Evolutionary conservation across 2,329 filamentous ascomycete species (phyloP), one percentile per base, ranked within the genome.

Genomic region (Aspergillus felis): DNA sequence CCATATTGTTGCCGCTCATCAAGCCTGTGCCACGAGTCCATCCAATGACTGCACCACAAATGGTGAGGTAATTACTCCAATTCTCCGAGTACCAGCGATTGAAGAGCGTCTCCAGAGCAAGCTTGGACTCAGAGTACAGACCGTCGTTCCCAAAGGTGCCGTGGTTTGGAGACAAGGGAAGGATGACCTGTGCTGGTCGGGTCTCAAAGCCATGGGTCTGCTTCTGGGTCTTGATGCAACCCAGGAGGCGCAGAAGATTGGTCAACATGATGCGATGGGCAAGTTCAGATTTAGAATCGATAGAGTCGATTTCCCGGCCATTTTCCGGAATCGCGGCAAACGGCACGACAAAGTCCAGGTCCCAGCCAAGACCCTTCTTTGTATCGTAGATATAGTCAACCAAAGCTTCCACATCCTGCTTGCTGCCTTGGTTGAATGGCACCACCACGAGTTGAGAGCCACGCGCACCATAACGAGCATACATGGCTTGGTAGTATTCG

Each of bases 401-500:
- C 7, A 99, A 83, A 50, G 92, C 92, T 75, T 97, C 91, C 38
- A 97, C 90, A 73, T 99, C 94, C 75, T 97, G 93, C 80, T 97
- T 95, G 81, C 93, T 97, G 63, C 93, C 94, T 76, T 97, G 92
- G 78, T 99, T 99, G 85, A 99, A 99, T 51, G 95, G 94, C 55
- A 97, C 95, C 55, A 99, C 94, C 44, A 99, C 91, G 56, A 99
- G 88, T 79, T 97, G 92, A 57, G 94, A 97, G 63, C 94, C 94
- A 64, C 91, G 90, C 60, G 91, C 91, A 69, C 94, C 94, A 69
- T 90, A 96, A 60, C 92, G 90, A 61, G 92, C 90, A 76, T 99
- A 99, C 90, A 99, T 97, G 57, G 91, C 87, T 78, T 99, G 94
- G 79, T 99, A 99, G 81, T 97, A 99, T 79, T 99, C 94, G 5